Evolutionary conservation across 1,284 basidiomycete genomes (phyloP).

Genomic region (Leccinum subatratum): DNA sequence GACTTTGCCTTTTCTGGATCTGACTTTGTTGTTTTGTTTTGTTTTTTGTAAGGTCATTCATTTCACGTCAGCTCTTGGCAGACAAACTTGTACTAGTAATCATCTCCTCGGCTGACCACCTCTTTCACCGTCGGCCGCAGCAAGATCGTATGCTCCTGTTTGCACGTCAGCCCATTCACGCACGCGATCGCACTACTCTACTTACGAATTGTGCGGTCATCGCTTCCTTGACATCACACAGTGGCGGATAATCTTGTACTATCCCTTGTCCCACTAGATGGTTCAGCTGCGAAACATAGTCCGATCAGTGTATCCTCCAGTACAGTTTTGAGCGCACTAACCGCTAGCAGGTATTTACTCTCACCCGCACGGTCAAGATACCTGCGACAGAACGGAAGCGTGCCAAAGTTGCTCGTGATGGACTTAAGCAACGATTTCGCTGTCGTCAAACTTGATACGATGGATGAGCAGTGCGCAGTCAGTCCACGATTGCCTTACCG

Average conservation of each 20-base stretch:
- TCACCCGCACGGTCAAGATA: conserved; percentile 95
- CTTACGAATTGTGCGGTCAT: conserved; percentile 94
- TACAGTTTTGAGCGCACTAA: conserved; percentile 39
- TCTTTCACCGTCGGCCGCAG: conserved; percentile 91
- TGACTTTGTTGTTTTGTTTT: conserved; percentile 13
- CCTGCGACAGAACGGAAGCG: conserved; percentile 91
- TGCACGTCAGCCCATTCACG: conserved; percentile 8
- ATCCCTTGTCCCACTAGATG: conserved; percentile 85
- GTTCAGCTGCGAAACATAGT: conserved; percentile 59
- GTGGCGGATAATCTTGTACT: conserved; percentile 92
- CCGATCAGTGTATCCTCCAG: neutral
- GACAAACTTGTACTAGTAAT: conserved; percentile 54
- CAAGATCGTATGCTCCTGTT: conserved; percentile 87
- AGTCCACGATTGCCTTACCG: conserved; percentile 42
- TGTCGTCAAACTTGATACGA: conserved; percentile 61
- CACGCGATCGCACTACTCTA: neutral
- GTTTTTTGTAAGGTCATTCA: neutral
- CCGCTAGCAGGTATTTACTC: conserved; percentile 89
- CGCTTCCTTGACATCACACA: conserved; percentile 74
- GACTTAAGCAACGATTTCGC: conserved; percentile 84
- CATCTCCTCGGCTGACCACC: conserved; percentile 89
- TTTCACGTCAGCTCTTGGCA: conserved; percentile 7
- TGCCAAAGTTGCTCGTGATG: conserved; percentile 93
- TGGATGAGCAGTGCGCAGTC: conserved; percentile 4
- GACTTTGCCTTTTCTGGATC: conserved; percentile 23